Evolutionary conservation across 257 asterid species (phyloP), one percentile per base, ranked within the genome.

Genomic region (Penstemon newberryi): DNA sequence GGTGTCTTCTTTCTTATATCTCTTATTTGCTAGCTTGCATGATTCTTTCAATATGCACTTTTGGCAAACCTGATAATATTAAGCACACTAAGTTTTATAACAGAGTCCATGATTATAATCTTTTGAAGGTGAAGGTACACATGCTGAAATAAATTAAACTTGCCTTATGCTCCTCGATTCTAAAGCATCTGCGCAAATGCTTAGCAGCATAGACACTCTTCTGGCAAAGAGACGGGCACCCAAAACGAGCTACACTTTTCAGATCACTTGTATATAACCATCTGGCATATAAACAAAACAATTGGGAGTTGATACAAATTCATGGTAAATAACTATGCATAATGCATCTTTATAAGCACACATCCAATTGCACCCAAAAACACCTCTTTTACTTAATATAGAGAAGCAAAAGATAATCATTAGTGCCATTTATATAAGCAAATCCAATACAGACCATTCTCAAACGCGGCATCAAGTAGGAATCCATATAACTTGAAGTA

Each of bases 211-310:
- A 49, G 11, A 83, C 80, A 3, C 73, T 63, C 73, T 47, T 83
- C 68, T 46, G 56, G 4, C 81, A 86, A 37, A 82, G 73, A 19
- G 89, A 84, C 62, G 97, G 97, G 71, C 98, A 92, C 36, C 98
- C 98, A 47, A 89, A 86, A 65, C 71, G 78, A 39, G 96, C 97
- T 64, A 92, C 81, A 57, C 60, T 79, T 77, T 86, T 88, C 80
- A 92, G 82, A 82, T 90, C 94, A 72, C 91, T 81, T 44, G 89
- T 95, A 5, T 96, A 88, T 70, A 90, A 75, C 98, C 97, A 88
- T 83, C 98, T 92, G 86, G 42, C 46, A 37, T 47, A 25, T 25
- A 70, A 69, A 59, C 73, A 79, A 4, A 67, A 43, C 36, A 56
- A 44, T 19, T 18, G 25, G 15, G 69, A 63, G 52, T 6, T 69